Conservation (phyloP, 176 grass and related monocot species). For the Elymus sibiricus region DNA sequence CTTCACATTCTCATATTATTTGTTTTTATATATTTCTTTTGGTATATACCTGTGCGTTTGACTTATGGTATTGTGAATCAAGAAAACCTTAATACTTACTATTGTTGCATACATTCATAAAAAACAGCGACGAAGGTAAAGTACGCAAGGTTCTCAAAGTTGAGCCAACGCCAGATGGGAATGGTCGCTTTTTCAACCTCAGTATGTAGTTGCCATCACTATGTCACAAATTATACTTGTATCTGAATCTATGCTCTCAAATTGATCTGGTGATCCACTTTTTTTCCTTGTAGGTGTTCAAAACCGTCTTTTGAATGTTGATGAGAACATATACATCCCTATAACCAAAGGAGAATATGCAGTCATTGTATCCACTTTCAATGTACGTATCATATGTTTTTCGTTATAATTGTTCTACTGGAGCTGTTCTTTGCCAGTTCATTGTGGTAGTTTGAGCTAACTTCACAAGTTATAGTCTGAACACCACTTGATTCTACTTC, state of each 20-base stretch:
- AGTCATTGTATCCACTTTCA: slow-evolving; percentile 74
- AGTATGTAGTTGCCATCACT: slow-evolving; percentile 48
- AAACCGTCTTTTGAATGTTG: slow-evolving; percentile 74
- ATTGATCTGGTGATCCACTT: not conserved
- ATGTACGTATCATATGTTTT: slow-evolving; percentile 43
- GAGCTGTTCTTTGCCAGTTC: not conserved
- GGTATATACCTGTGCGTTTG: not conserved
- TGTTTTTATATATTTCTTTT: not conserved
- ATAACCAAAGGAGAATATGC: slow-evolving; percentile 80
- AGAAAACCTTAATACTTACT: not conserved
- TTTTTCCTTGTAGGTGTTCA: slow-evolving; percentile 62
- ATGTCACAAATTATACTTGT: not conserved
- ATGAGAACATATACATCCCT: slow-evolving; percentile 93
- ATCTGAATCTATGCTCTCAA: not conserved
- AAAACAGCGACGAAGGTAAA: slow-evolving; percentile 89
- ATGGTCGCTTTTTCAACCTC: slow-evolving; percentile 93
- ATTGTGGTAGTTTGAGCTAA: not conserved
- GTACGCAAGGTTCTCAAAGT: slow-evolving; percentile 81
- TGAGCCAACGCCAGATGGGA: slow-evolving; percentile 96
- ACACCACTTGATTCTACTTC: not conserved
- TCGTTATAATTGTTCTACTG: not conserved
- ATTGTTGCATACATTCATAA: not conserved
- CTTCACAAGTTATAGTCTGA: not conserved
- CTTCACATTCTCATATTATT: not conserved
- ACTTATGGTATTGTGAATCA: not conserved